phyloP scores from a whole-genome alignment of 257 asterid genomes.

The Solanum tarapatanum region DNA sequence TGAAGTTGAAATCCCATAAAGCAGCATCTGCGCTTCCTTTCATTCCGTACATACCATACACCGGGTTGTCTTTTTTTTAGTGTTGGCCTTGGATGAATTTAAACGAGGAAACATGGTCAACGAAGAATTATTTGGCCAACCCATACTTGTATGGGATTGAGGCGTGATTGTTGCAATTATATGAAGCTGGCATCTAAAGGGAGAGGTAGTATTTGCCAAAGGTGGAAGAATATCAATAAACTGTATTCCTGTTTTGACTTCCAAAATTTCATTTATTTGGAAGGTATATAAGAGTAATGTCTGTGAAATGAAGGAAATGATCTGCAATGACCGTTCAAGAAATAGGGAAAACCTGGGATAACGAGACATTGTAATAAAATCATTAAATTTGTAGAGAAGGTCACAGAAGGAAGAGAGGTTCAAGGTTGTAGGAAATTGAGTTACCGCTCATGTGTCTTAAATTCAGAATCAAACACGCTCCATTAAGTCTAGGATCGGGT shows the following conservation, averaged over 20 bases:
- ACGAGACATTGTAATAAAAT: background rate
- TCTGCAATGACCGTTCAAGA: background rate
- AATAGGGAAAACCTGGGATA: background rate
- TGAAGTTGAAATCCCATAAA: background rate
- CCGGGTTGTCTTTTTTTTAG: background rate
- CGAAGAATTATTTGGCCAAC: background rate
- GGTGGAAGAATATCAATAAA: background rate
- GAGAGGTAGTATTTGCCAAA: background rate
- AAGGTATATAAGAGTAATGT: background rate
- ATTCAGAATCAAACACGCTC: background rate
- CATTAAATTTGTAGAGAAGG: background rate
- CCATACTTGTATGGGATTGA: background rate
- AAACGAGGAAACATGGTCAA: background rate
- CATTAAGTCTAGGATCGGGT: background rate
- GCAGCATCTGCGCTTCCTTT: background rate
- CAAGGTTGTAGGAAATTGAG: background rate
- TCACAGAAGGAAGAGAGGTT: background rate
- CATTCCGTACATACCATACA: background rate
- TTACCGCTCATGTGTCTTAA: background rate
- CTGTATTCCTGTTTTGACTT: background rate
- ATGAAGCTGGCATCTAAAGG: background rate
- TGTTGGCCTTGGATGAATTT: background rate
- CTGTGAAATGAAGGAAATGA: background rate
- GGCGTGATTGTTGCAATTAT: background rate
- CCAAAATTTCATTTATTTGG: background rate